Base-by-base conservation (phyloP, 2,329 filamentous ascomycete genomes). In the Thielaviopsis euricoi region DNA sequence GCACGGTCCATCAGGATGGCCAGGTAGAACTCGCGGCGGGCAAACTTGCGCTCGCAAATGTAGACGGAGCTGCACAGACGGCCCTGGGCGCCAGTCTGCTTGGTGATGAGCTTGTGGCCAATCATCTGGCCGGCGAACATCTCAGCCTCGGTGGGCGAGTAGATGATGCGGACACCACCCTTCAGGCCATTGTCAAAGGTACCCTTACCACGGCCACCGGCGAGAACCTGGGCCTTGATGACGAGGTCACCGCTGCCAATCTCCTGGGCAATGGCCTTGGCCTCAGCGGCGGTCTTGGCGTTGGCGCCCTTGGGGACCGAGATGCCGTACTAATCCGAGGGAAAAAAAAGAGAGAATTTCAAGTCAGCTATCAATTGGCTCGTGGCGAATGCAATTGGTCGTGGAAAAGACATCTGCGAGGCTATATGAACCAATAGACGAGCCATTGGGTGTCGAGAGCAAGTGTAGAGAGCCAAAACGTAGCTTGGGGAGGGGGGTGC, bases 51-150 rank as follows among this genome's bases (percentile, higher is more conserved):
- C 81, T 98, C 93, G 76, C 91, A 95, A 71, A 98, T 97, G 79
- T 95, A 97, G 71, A 98, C 93, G 63, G 90, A 82, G 74, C 87
- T 97, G 82, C 93, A 98, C 71, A 95, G 82, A 72, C 93, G 89
- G 70, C 93, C 93, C 66, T 74, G 81, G 66, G 91, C 88, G 71
- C 93, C 93, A 60, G 93, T 98, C 80, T 98, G 93, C 83, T 98
- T 98, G 73, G 93, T 98, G 75, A 98, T 82, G 74, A 98, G 89
- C 76, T 96, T 96, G 78, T 98, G 91, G 70, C 93, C 93, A 74
- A 98, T 97, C 93, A 98, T 98, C 79, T 98, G 90, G 66, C 91
- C 82, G 66, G 93, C 91, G 71, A 98, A 95, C 83, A 97, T 95
- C 79, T 89, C 87, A 69, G 93, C 93, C 79, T 86, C 82, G 67